These are phyloP conservation scores for Amoebophrya sp. DNA, from an alignment of 169 alveolate species.

Conservation along the genomic window DNA sequence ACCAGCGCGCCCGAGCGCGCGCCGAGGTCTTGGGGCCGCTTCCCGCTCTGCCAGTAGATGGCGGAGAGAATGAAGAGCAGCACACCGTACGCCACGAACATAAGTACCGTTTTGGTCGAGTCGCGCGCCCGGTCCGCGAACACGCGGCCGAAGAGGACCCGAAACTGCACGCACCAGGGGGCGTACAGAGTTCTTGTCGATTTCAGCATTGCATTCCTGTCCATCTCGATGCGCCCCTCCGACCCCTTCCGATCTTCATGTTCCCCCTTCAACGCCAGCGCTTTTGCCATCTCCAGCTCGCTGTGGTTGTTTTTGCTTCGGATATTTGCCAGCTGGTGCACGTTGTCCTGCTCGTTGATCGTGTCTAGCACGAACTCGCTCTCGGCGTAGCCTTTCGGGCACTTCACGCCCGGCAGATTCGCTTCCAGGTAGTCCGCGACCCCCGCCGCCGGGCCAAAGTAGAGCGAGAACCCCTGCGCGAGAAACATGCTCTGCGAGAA, in stretches of 20 bases:
- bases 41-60: background rate
- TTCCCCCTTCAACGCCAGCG: too few relatives aligned
- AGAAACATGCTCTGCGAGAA: background rate
- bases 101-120: background rate
- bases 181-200: background rate
- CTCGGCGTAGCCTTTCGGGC: background rate
- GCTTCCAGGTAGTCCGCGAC: background rate
- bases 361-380: background rate
- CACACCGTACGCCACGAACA: background rate
- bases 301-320: background rate
- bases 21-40: background rate
- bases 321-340: background rate
- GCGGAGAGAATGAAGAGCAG: background rate
- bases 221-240: background rate
- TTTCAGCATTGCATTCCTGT: too few relatives aligned
- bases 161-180: background rate
- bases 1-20: background rate
- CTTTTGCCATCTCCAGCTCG: background rate
- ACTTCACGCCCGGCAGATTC: background rate
- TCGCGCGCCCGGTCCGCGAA: background rate
- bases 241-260: too few relatives aligned
- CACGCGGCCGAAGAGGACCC: background rate
- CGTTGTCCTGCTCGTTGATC: background rate
- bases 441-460: background rate
- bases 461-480: background rate